Percentiles rank a stretch among this genome's conserved stretches.
Evolutionary conservation across 768 basidiomycete species (phyloP).

Genomic region (Lepiota brunneoincarnata): DNA sequence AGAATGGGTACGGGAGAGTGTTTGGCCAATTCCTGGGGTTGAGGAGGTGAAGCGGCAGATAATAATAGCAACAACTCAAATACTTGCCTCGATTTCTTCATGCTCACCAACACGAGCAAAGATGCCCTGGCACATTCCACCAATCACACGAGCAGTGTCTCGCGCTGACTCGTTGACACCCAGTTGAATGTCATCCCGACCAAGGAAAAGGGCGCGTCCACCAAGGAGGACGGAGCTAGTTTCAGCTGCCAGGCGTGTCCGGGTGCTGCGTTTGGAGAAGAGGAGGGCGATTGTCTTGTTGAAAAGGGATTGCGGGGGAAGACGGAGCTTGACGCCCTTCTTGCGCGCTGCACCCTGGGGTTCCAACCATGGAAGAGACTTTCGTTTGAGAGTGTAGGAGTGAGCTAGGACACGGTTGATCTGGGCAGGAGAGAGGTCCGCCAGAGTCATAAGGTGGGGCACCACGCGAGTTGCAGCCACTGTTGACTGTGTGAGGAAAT

Average conservation of each 20-base stretch:
- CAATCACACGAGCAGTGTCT: constrained; percentile 86
- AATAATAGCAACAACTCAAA: neutral
- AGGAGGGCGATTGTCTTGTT: constrained; percentile 85
- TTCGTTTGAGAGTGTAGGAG: constrained; percentile 61
- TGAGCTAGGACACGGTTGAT: constrained; percentile 65
- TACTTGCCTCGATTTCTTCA: constrained; percentile 82
- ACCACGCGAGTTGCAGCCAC: constrained; percentile 22
- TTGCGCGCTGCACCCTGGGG: constrained; percentile 42
- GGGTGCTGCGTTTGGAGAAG: constrained; percentile 91
- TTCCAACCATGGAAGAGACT: constrained; percentile 62
- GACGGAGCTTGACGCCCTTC: constrained; percentile 39
- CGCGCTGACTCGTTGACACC: constrained; percentile 89
- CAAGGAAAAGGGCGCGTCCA: constrained; percentile 88
- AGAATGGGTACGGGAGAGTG: constrained; percentile 94
- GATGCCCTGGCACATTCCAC: constrained; percentile 94
- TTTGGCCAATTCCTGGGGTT: constrained; percentile 76
- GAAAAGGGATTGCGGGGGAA: constrained; percentile 74
- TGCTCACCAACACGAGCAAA: constrained; percentile 96
- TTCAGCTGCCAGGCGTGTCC: constrained; percentile 88
- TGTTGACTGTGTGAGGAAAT: too few relatives aligned
- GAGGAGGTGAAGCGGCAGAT: constrained; percentile 1
- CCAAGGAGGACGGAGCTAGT: constrained; percentile 78
- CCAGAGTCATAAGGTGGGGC: constrained; percentile 85
- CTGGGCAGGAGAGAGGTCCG: constrained; percentile 78
- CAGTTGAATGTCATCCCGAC: constrained; percentile 87